Conservation (phyloP, 129 eudicot genomes). For the Chrysanthemum makinoi region DNA sequence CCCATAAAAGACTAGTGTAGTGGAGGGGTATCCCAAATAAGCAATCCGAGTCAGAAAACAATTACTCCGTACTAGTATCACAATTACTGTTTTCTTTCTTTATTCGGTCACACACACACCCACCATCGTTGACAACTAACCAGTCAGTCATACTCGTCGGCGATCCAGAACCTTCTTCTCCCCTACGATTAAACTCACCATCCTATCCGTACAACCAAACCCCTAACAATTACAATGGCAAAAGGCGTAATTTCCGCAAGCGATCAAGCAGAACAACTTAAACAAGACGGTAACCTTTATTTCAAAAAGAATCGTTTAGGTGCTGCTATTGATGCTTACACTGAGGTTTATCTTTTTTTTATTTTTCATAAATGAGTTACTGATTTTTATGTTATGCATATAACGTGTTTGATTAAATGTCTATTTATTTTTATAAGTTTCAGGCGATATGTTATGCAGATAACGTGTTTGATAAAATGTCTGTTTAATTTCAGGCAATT, state of each 20-base stretch:
- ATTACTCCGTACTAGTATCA: too few relatives aligned
- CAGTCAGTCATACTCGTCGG: too few relatives aligned
- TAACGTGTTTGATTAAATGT: conserved; percentile 21
- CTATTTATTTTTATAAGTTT: conserved; percentile 15
- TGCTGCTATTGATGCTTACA: conserved; percentile 94
- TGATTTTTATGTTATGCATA: background rate
- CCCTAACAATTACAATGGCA: conserved; percentile 3
- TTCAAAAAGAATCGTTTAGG: conserved; percentile 59
- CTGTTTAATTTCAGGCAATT: conserved; percentile 55
- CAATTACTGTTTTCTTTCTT: too few relatives aligned
- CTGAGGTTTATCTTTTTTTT: conserved; percentile 46
- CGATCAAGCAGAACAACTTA: conserved; percentile 73
- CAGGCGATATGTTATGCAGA: conserved; percentile 34
- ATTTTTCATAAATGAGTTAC: background rate
- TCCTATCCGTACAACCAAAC: background rate
- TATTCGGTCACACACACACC: too few relatives aligned
- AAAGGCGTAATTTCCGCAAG: conserved; percentile 31
- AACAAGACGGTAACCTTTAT: conserved; percentile 62
- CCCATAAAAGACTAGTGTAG: too few relatives aligned
- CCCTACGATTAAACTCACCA: too few relatives aligned
- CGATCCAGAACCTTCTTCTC: too few relatives aligned
- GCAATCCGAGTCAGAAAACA: too few relatives aligned
- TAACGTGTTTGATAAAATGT: too few relatives aligned
- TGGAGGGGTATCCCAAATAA: too few relatives aligned
- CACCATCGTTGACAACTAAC: too few relatives aligned